phyloP scores from a whole-genome alignment of 78 protist species.

The Dictyostelium discoideum region DNA sequence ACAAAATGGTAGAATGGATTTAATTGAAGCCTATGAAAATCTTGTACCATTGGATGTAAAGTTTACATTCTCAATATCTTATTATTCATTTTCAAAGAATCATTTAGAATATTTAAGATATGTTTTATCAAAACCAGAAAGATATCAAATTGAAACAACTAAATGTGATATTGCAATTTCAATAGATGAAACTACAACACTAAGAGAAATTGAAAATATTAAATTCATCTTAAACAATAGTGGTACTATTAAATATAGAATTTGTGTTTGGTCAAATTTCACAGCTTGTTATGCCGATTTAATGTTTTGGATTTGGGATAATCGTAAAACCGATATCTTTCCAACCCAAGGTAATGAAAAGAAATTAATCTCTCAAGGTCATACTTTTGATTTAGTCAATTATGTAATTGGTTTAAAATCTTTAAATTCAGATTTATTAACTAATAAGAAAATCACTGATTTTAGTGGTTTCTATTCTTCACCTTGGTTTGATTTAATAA shows the following conservation, averaged over 20 bases:
- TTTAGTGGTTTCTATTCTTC: neutral
- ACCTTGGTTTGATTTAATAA: neutral
- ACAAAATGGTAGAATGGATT: neutral
- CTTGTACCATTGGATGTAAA: neutral
- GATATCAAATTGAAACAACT: neutral
- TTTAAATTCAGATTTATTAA: neutral
- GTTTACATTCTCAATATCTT: neutral
- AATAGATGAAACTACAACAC: neutral
- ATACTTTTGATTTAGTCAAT: neutral
- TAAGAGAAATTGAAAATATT: neutral
- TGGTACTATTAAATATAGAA: neutral
- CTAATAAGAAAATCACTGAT: neutral
- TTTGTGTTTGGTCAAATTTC: neutral
- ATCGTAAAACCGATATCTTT: neutral
- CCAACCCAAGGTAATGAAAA: neutral
- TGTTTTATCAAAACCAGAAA: neutral
- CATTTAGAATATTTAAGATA: neutral
- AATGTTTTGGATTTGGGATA: neutral
- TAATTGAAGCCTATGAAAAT: neutral
- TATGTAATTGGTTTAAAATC: neutral
- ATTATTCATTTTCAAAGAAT: neutral
- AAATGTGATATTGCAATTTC: neutral
- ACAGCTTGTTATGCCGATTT: neutral
- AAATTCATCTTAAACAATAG: neutral
- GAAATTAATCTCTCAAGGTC: neutral